Evolutionary conservation across 768 basidiomycete genomes (phyloP).

Genomic region (Leccinellum albellum): DNA sequence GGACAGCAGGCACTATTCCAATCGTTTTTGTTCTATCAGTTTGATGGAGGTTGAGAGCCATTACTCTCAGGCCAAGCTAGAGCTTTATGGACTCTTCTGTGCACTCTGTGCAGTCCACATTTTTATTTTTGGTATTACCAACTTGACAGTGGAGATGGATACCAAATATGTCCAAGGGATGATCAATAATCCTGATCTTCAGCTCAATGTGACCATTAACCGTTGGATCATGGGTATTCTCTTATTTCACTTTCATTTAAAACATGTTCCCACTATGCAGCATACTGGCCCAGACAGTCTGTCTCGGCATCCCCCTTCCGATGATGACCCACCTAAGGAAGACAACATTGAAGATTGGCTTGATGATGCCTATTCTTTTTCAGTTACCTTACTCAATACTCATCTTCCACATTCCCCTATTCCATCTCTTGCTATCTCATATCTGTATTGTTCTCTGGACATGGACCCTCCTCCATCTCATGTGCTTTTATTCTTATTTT

Average conservation of each 20-base stretch:
- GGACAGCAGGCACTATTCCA: background rate
- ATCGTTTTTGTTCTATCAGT: too few relatives aligned
- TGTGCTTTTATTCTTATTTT: background rate
- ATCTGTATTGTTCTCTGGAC: background rate
- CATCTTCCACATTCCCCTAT: background rate
- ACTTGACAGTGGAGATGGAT: too few relatives aligned
- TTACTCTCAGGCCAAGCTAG: too few relatives aligned
- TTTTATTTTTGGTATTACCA: background rate
- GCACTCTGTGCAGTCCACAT: background rate
- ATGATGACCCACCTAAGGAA: background rate
- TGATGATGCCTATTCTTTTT: background rate
- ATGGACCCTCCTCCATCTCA: background rate
- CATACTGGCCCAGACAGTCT: background rate
- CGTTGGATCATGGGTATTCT: background rate
- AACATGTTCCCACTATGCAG: background rate
- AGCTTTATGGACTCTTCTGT: too few relatives aligned
- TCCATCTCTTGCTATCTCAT: background rate
- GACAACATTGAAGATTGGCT: background rate
- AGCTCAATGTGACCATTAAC: background rate
- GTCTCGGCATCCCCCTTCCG: background rate
- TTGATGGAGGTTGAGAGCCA: too few relatives aligned
- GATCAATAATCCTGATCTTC: background rate
- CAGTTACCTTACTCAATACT: too few relatives aligned
- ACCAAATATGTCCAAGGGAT: too few relatives aligned
- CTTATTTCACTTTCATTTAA: background rate